Conservation (phyloP, 768 basidiomycete genomes). For the Russula vinacea region DNA sequence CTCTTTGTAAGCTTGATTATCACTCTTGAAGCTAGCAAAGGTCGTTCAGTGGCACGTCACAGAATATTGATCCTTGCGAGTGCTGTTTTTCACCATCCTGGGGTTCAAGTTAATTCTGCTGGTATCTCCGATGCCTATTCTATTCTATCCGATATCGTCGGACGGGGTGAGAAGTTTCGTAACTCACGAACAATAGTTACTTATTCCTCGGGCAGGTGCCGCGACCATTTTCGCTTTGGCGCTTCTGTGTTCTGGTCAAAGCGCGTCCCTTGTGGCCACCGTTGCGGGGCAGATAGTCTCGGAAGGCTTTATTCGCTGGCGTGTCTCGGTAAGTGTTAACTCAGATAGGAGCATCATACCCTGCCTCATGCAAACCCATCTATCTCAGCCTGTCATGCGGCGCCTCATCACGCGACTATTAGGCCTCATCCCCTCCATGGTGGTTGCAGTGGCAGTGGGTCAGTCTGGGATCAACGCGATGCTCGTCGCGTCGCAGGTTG, state of each 20-base stretch:
- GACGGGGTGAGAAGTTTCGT: constrained; percentile 49
- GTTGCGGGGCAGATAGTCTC: constrained; percentile 87
- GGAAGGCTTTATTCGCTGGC: constrained; percentile 88
- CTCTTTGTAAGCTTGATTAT: constrained; percentile 53
- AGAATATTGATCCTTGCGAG: constrained; percentile 81
- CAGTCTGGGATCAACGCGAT: constrained; percentile 66
- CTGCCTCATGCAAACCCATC: constrained; percentile 18
- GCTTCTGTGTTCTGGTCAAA: constrained; percentile 82
- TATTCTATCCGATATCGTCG: constrained; percentile 64
- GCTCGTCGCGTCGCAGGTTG: constrained; percentile 84
- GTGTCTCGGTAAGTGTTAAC: constrained; percentile 55
- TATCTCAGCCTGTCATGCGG: constrained; percentile 61
- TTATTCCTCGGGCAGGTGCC: constrained; percentile 48
- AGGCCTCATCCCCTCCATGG: constrained; percentile 78
- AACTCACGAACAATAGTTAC: not conserved
- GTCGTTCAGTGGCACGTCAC: constrained; percentile 14
- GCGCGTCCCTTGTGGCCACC: constrained; percentile 85
- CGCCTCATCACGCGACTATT: constrained; percentile 80
- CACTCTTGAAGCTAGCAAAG: not conserved
- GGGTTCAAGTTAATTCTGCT: constrained; percentile 47
- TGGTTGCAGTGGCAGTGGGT: constrained; percentile 72
- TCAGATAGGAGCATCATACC: constrained; percentile 29
- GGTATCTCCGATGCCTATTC: constrained; percentile 83
- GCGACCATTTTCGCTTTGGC: constrained; percentile 88
- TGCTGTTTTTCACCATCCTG: constrained; percentile 65